These are phyloP conservation scores for Aspergillus phoenicis DNA, from an alignment of 2,329 filamentous ascomycete species.

Conservation along the genomic window DNA sequence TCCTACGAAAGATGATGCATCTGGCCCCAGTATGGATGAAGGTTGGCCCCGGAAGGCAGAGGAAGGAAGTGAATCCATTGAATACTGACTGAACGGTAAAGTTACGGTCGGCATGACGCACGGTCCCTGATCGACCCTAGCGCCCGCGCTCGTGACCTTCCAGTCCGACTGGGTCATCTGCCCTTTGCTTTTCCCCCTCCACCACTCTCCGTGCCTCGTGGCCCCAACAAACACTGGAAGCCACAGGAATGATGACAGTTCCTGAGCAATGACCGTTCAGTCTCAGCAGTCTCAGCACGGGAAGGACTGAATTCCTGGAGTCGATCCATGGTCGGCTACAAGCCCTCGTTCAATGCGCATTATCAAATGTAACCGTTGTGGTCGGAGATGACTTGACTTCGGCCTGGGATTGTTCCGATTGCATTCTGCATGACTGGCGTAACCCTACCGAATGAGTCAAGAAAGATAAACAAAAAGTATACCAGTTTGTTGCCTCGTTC, in stretches of 20 bases:
- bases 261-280: neutral
- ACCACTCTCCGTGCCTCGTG: neutral
- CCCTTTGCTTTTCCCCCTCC: slow-evolving; percentile 2
- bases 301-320: slow-evolving; percentile 4
- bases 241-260: neutral
- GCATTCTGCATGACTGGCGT: neutral
- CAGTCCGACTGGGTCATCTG: slow-evolving; percentile 29
- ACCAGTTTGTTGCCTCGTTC: neutral
- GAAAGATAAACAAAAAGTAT: too few species aligned
- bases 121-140: slow-evolving; percentile 32
- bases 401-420: neutral
- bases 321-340: slow-evolving; percentile 3
- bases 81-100: neutral
- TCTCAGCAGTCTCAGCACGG: neutral
- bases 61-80: too few species aligned
- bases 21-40: too few species aligned
- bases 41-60: too few species aligned
- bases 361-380: slow-evolving; percentile 17
- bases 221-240: too few species aligned
- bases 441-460: neutral
- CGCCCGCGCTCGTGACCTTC: slow-evolving; percentile 33
- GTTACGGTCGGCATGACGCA: slow-evolving; percentile 19
- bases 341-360: neutral
- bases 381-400: neutral
- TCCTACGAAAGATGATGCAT: too few species aligned